phyloP scores from a whole-genome alignment of 1,284 basidiomycete species.

The Fomitopsis betulina region DNA sequence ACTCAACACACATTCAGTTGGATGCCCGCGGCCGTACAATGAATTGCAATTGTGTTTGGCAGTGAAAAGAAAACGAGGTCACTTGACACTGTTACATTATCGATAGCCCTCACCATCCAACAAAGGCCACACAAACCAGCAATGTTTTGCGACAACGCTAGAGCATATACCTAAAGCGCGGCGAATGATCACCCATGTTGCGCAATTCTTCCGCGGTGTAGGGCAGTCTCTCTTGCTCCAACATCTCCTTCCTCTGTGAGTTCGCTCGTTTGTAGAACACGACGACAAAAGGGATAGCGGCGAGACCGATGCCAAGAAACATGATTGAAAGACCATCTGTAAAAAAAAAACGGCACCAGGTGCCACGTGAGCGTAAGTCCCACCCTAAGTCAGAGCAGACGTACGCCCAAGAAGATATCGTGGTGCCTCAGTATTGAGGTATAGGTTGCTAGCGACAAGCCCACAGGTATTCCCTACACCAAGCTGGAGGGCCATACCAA shows the following conservation, averaged over 20 bases:
- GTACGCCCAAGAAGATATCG: constrained; percentile 56
- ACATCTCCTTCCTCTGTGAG: constrained; percentile 23
- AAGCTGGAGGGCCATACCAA: constrained; percentile 59
- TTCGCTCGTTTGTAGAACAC: constrained; percentile 54
- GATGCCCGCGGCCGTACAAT: too few species aligned
- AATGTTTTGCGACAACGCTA: constrained; percentile 14
- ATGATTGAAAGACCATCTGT: constrained; percentile 49
- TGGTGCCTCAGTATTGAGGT: constrained; percentile 51
- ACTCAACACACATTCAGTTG: too few species aligned
- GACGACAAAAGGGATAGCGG: constrained; percentile 44
- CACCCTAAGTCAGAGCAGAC: constrained; percentile 13
- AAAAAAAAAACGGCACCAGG: constrained; percentile 31
- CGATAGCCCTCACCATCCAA: neutral
- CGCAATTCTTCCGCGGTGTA: constrained; percentile 33
- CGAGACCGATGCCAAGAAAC: constrained; percentile 35
- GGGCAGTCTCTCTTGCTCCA: constrained; percentile 10
- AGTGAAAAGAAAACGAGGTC: too few species aligned
- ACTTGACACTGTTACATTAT: neutral
- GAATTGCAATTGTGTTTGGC: too few species aligned
- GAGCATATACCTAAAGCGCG: constrained; percentile 59
- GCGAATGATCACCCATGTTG: constrained; percentile 56
- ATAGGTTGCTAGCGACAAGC: constrained; percentile 56
- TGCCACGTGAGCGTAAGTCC: neutral
- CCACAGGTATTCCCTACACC: constrained; percentile 56
- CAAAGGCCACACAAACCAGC: neutral